These are phyloP conservation scores for Ascoidea tarda DNA, from an alignment of 805 yeast genomes.

Conservation along the genomic window DNA sequence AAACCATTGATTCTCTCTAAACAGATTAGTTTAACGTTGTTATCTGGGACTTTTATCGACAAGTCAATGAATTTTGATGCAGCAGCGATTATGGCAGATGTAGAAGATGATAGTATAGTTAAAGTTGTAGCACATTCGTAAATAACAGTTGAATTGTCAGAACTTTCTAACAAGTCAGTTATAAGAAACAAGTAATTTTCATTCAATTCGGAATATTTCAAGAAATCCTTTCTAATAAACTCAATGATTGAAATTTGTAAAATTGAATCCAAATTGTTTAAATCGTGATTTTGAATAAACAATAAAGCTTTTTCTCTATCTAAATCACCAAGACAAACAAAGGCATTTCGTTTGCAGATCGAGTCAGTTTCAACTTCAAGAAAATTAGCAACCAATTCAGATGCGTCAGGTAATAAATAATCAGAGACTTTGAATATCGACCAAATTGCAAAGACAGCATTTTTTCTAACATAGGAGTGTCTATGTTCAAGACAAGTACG, in stretches of 20 bases:
- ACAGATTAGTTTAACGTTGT: slow-evolving; percentile 86
- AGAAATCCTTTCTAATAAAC: slow-evolving; percentile 76
- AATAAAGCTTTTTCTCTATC: slow-evolving; percentile 76
- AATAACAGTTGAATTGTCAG: slow-evolving; percentile 56
- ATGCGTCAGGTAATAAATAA: slow-evolving; percentile 91
- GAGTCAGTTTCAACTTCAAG: slow-evolving; percentile 78
- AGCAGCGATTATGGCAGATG: slow-evolving; percentile 55
- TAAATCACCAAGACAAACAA: slow-evolving; percentile 69
- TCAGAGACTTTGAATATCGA: slow-evolving; percentile 74
- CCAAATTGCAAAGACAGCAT: slow-evolving; percentile 84
- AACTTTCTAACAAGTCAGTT: slow-evolving; percentile 49
- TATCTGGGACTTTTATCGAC: slow-evolving; percentile 88
- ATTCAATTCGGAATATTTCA: slow-evolving; percentile 45
- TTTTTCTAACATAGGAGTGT: slow-evolving; percentile 95
- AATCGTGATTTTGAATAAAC: slow-evolving; percentile 58
- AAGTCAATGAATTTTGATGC: slow-evolving; percentile 79
- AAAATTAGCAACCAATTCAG: slow-evolving; percentile 62
- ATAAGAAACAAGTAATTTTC: slow-evolving; percentile 61
- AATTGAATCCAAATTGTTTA: slow-evolving; percentile 63
- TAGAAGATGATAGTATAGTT: slow-evolving; percentile 39
- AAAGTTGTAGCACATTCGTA: slow-evolving; percentile 87
- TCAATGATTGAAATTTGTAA: slow-evolving; percentile 84
- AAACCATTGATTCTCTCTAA: slow-evolving; percentile 74
- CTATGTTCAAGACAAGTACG: slow-evolving; percentile 88
- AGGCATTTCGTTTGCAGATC: slow-evolving; percentile 91